Percentiles rank a stretch among this genome's conserved stretches.
Evolutionary conservation across 2,329 filamentous ascomycete species (phyloP).

Genomic region (Piedraia hortae): DNA sequence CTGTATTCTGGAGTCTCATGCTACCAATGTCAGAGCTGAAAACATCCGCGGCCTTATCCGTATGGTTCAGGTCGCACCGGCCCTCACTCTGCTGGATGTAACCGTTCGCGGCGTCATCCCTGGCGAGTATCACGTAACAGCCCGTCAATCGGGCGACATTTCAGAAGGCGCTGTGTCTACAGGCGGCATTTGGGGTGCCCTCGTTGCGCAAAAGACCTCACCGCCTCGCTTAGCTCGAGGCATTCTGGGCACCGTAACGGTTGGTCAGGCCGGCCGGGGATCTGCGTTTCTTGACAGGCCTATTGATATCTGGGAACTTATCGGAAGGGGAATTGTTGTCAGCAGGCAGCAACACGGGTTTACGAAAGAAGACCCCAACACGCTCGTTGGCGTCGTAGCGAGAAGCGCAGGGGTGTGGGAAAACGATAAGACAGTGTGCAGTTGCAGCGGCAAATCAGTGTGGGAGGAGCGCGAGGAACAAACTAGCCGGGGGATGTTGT

Average conservation of each 20-base stretch:
- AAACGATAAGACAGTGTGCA: conserved; percentile 95
- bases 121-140: conserved; percentile 58
- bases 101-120: conserved; percentile 58
- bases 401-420: conserved; percentile 96
- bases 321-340: conserved; percentile 75
- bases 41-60: conserved; percentile 65
- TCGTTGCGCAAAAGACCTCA: conserved; percentile 17
- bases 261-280: conserved; percentile 49
- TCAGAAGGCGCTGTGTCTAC: conserved; percentile 58
- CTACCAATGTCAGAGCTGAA: conserved; percentile 25
- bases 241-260: conserved; percentile 44
- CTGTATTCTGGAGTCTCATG: conserved; percentile 78
- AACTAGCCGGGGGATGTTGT: conserved; percentile 72
- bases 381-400: conserved; percentile 77
- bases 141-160: conserved; percentile 69
- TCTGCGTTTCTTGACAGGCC: conserved; percentile 54
- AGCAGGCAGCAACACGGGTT: conserved; percentile 27
- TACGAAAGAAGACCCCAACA: conserved; percentile 52
- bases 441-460: conserved; percentile 88
- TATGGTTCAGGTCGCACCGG: conserved; percentile 71
- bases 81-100: conserved; percentile 60
- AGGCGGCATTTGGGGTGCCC: conserved; percentile 49
- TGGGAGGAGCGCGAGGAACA: conserved; percentile 93
- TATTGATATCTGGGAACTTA: conserved; percentile 84
- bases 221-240: conserved; percentile 27